Conservation (phyloP, 2,329 filamentous ascomycete genomes). For the Talaromyces sp. region DNA sequence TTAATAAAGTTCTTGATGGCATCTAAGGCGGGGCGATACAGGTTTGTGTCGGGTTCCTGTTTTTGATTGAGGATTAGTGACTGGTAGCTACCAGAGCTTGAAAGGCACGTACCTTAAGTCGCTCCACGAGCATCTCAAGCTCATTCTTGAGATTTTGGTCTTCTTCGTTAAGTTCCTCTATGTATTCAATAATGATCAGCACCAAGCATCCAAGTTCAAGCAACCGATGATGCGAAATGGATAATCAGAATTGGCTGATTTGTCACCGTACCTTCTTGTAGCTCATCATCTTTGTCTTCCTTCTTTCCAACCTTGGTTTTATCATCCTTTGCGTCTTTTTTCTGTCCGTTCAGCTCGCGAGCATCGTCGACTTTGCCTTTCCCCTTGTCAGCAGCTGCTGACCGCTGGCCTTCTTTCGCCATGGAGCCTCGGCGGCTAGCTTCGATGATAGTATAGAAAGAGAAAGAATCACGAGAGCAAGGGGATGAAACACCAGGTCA, state of each 20-base stretch:
- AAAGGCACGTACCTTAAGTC: conserved; percentile 67
- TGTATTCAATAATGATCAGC: conserved; percentile 38
- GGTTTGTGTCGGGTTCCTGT: conserved; percentile 77
- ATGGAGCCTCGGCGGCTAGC: conserved; percentile 47
- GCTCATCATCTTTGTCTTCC: conserved; percentile 62
- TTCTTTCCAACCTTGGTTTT: conserved; percentile 71
- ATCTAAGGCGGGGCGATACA: conserved; percentile 90
- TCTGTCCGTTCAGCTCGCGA: conserved; percentile 57
- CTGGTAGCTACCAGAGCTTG: not conserved
- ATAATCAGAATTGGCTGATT: not conserved
- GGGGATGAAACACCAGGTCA: conserved; percentile 7
- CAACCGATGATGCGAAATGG: not conserved
- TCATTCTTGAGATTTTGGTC: conserved; percentile 98
- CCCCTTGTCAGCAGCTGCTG: conserved; percentile 84
- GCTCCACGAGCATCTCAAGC: conserved; percentile 95
- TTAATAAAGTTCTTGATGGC: conserved; percentile 98
- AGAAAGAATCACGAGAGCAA: not conserved
- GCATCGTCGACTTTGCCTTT: conserved; percentile 83
- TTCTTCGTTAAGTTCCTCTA: conserved; percentile 92
- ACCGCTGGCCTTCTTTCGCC: conserved; percentile 89
- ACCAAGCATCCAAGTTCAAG: not conserved
- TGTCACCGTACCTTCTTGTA: conserved; percentile 53
- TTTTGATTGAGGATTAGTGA: conserved; percentile 11
- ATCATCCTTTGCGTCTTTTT: conserved; percentile 61
- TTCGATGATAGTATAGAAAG: conserved; percentile 4